Conservation (phyloP, 768 basidiomycete genomes). For the Dacryopinax primogenitus region DNA sequence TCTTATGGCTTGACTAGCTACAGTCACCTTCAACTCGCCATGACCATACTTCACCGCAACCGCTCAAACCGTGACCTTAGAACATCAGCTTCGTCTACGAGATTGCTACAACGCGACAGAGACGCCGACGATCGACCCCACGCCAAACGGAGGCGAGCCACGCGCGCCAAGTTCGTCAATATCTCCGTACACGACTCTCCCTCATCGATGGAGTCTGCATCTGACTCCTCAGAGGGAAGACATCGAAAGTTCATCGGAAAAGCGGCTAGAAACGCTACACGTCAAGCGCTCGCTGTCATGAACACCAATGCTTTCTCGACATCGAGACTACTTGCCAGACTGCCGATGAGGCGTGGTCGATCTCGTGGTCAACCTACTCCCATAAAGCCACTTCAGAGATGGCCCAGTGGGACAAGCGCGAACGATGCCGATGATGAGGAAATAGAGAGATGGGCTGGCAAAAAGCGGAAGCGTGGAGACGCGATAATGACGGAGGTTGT, state of each 20-base stretch:
- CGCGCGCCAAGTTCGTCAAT: neutral
- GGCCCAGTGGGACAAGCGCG: neutral
- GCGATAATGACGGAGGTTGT: neutral
- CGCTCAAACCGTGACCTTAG: neutral
- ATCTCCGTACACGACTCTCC: neutral
- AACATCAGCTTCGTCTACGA: neutral
- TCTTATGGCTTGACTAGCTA: neutral
- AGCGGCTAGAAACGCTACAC: neutral
- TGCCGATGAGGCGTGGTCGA: neutral
- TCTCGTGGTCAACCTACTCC: neutral
- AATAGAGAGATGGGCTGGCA: neutral
- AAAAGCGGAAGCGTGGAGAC: neutral
- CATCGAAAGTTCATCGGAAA: neutral
- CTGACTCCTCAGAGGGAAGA: neutral
- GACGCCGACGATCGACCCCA: neutral
- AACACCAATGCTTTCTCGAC: neutral
- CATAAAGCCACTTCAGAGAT: neutral
- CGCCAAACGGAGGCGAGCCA: neutral
- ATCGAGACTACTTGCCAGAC: neutral
- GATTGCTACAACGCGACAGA: neutral
- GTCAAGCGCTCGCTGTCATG: conserved; percentile 6
- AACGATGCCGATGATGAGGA: conserved; percentile 1
- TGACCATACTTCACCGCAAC: neutral
- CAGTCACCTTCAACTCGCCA: neutral
- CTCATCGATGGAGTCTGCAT: neutral